Evolutionary conservation across 2,329 filamentous ascomycete species (phyloP).

Genomic region (Arachnomyces sp.): DNA sequence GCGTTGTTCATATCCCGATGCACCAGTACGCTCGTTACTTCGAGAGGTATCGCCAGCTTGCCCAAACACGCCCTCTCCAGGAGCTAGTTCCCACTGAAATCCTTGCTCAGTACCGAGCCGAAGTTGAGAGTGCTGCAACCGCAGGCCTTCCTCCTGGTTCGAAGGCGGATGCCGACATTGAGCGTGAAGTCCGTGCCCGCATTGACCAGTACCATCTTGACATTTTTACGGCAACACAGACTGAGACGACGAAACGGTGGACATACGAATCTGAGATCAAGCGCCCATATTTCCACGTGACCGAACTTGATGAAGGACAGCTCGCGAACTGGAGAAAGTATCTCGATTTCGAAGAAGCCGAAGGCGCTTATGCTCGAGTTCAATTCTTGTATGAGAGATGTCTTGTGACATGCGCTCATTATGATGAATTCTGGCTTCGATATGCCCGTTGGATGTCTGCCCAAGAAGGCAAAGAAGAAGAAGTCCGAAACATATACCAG

Average conservation of each 20-base stretch:
- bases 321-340: slow-evolving; percentile 92
- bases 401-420: slow-evolving; percentile 83
- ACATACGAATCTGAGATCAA: slow-evolving; percentile 92
- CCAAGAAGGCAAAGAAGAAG: slow-evolving; percentile 74
- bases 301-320: slow-evolving; percentile 78
- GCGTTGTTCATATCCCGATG: slow-evolving; percentile 83
- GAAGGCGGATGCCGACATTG: slow-evolving; percentile 68
- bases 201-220: slow-evolving; percentile 76
- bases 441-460: slow-evolving; percentile 90
- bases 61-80: slow-evolving; percentile 61
- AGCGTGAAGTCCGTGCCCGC: slow-evolving; percentile 71
- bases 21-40: slow-evolving; percentile 95
- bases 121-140: slow-evolving; percentile 53
- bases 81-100: slow-evolving; percentile 66
- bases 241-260: slow-evolving; percentile 88
- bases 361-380: slow-evolving; percentile 67
- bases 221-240: slow-evolving; percentile 71
- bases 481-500: slow-evolving; percentile 86
- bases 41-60: slow-evolving; percentile 75
- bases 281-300: slow-evolving; percentile 93
- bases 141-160: slow-evolving; percentile 33
- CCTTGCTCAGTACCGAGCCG: slow-evolving; percentile 60
- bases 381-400: slow-evolving; percentile 90
- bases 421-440: slow-evolving; percentile 98
- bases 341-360: slow-evolving; percentile 85